A percentile compares a stretch with the other conserved stretches of the same genome.
Conservation (phyloP, 768 basidiomycete species). For the Pisolithus orientalis region DNA sequence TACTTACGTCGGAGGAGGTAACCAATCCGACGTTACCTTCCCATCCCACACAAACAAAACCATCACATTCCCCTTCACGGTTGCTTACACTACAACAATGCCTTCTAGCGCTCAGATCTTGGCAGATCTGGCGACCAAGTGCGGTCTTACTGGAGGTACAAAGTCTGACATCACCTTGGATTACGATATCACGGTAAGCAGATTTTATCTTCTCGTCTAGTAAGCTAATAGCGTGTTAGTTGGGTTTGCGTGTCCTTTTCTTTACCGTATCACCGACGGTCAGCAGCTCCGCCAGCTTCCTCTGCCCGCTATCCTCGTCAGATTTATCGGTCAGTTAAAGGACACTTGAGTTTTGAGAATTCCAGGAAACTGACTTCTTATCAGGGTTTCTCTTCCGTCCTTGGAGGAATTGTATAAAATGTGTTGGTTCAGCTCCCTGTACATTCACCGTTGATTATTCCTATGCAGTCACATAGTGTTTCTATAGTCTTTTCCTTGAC, state of each 20-base stretch:
- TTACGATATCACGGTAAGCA: conserved; percentile 57
- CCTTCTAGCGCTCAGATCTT: conserved; percentile 53
- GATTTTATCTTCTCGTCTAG: neutral
- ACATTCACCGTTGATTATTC: no score
- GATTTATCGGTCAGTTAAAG: conserved; percentile 16
- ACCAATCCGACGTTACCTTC: conserved; percentile 39
- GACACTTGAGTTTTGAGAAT: no score
- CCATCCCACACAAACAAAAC: conserved; percentile 50
- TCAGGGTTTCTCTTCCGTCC: neutral
- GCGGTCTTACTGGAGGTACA: conserved; percentile 43
- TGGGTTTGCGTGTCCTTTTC: conserved; percentile 59
- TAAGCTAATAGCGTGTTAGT: conserved; percentile 30
- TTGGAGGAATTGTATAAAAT: neutral
- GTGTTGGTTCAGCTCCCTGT: no score
- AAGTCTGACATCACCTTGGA: conserved; percentile 48
- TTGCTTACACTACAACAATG: conserved; percentile 50
- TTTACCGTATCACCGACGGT: conserved; percentile 64
- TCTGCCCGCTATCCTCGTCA: conserved; percentile 50
- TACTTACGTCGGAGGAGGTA: conserved; percentile 61
- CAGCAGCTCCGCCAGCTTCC: conserved; percentile 52
- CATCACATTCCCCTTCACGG: conserved; percentile 70
- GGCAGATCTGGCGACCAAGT: conserved; percentile 56
- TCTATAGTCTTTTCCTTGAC: no score
- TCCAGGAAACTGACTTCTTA: no score
- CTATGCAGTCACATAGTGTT: no score